Evolutionary conservation across 352 stramenopile species (phyloP).

Genomic region (Phytopythium sindhum): DNA sequence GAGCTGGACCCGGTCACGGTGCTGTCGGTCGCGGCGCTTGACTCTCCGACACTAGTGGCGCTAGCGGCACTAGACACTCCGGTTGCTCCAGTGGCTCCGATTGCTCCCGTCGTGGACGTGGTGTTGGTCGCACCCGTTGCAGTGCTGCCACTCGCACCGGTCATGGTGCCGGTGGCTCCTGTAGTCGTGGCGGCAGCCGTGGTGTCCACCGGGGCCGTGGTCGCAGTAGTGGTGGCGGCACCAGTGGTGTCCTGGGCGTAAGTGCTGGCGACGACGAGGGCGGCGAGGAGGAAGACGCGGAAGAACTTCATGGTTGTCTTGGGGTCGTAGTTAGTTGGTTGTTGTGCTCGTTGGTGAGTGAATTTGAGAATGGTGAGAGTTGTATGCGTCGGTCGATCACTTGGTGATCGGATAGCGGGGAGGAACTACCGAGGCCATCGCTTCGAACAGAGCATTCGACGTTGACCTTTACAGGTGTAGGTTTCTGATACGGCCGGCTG

Average conservation of each 20-base stretch:
- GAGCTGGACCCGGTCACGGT: constrained; percentile 14
- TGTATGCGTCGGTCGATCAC: neutral
- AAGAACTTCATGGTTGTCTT: constrained; percentile 20
- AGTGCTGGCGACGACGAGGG: constrained; percentile 15
- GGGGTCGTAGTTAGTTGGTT: constrained; percentile 1
- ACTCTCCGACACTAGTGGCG: constrained; percentile 12
- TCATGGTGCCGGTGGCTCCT: neutral
- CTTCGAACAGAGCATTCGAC: neutral
- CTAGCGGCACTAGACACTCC: constrained; percentile 7
- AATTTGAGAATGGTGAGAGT: constrained; percentile 15
- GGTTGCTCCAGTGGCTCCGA: neutral
- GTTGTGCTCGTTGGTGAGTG: constrained; percentile 4
- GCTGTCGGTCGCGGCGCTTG: constrained; percentile 13
- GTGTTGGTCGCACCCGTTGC: neutral
- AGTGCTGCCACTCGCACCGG: neutral
- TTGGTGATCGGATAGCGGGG: too few relatives aligned
- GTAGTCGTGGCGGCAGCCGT: neutral
- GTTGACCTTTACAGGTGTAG: neutral
- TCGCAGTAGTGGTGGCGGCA: constrained; percentile 7
- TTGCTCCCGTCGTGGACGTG: constrained; percentile 4
- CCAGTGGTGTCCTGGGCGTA: constrained; percentile 15
- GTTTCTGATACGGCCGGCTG: neutral
- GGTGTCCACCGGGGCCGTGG: neutral
- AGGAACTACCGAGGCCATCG: neutral
- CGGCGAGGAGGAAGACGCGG: constrained; percentile 14